Evolutionary conservation across 306 rosid genomes (phyloP), one percentile per base, ranked within the genome.

Genomic region (Canavalia gladiata): DNA sequence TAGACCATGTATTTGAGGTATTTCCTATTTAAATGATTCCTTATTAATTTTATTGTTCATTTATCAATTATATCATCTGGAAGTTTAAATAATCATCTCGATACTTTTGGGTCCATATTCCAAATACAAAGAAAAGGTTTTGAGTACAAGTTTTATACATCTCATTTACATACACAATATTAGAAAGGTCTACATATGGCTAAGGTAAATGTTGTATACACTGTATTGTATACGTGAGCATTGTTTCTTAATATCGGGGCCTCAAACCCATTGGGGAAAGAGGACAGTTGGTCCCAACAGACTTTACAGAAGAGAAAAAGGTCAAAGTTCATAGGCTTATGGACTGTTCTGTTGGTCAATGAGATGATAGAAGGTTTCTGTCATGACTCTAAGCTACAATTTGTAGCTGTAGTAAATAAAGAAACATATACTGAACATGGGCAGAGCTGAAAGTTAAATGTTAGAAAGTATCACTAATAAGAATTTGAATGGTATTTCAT

Each of bases 1-100:
- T 95, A 74, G 99, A 95, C 68, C 97, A 95, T 83, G 98, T 93
- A 59, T 95, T 95, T 85, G 98, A 95, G 99, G 99, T 95, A 91
- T 81, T 75, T 76, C 65, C 35, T 75, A 34, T 57, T 78, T 34
- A 6, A 74, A 68, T 83, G 71, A 35, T 46, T 77, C 46, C 68
- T 71, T 29, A 43, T 34, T 33, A 1, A 51, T 84, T 30, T 25
- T 28, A 58, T 39, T 81, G 67, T 60, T 62, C 75, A 8, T 58
- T 76, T 76, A 9, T 57, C 75, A 47, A 68, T 49, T 49, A 41
- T 42, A 54, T 69, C n/a, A 49, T 39, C 56, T 69, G 47, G 74
- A 63, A 52, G 45, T 9, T 67, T 79, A 6, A 50, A 35, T 18
- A 39, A 46, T 13, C 8, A 6, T 64, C 58, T 43, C 5, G 12